phyloP scores from a whole-genome alignment of 768 basidiomycete species.

The Mycena amicta region DNA sequence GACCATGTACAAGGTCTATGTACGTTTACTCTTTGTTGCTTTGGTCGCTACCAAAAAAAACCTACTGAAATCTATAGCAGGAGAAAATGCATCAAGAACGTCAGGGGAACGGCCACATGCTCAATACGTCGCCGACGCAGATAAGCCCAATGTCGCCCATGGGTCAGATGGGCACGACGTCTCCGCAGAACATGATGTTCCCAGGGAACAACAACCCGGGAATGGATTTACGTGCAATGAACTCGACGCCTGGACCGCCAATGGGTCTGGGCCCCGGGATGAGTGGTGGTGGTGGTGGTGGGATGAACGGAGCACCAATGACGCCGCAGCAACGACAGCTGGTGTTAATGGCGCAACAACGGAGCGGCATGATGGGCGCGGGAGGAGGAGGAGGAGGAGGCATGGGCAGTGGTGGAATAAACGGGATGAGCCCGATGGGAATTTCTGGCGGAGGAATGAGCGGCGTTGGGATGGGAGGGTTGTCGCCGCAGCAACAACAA shows the following conservation, averaged over 20 bases:
- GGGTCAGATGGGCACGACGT: conserved; percentile 25
- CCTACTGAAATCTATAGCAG: conserved; percentile 5
- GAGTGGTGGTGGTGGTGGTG: no score
- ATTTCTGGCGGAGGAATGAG: not conserved
- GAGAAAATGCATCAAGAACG: conserved; percentile 25
- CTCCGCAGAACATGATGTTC: conserved; percentile 24
- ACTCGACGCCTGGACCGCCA: conserved; percentile 25
- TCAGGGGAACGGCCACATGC: conserved; percentile 29
- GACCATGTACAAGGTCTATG: conserved; percentile 56
- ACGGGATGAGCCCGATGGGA: conserved; percentile 27
- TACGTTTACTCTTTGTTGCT: conserved; percentile 30
- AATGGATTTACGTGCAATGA: conserved; percentile 27
- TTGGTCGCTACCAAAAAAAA: not conserved
- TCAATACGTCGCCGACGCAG: conserved; percentile 25
- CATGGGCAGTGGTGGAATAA: conserved; percentile 29
- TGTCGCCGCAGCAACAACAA: conserved; percentile 35
- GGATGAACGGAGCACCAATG: no score
- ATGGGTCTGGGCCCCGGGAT: conserved; percentile 25
- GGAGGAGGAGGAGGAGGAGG: conserved; percentile 30
- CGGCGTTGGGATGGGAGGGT: not conserved
- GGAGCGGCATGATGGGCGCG: conserved; percentile 25
- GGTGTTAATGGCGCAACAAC: conserved; percentile 30
- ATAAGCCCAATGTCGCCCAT: conserved; percentile 29
- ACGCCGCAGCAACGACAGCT: conserved; percentile 25
- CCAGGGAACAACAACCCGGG: conserved; percentile 16